phyloP scores from a whole-genome alignment of 139 green algal genomes.

The Tetradesmus lagerheimii region DNA sequence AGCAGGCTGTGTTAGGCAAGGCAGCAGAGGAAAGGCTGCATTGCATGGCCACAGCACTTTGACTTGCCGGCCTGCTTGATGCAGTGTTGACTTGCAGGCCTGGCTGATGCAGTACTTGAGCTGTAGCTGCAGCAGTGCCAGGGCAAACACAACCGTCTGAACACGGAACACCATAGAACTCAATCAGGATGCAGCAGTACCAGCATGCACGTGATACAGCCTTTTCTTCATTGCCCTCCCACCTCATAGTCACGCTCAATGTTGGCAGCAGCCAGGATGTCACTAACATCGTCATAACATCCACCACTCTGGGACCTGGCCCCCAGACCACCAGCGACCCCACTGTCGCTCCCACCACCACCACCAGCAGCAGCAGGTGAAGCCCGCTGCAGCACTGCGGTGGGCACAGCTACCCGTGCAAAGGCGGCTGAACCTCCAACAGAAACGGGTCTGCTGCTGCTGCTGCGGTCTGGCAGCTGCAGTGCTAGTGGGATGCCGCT shows the following conservation, averaged over 20 bases:
- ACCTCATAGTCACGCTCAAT: slow-evolving; percentile 1
- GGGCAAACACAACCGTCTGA: neutral
- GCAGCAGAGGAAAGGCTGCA: too few relatives aligned
- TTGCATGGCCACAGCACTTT: neutral
- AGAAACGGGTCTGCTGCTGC: neutral
- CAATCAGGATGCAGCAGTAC: neutral
- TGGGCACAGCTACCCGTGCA: neutral
- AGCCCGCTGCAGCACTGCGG: neutral
- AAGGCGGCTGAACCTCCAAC: neutral
- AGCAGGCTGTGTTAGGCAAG: too few relatives aligned
- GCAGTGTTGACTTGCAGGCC: neutral
- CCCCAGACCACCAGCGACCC: neutral
- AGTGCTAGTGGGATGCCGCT: neutral
- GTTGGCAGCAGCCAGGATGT: slow-evolving; percentile 21
- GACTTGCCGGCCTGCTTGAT: neutral
- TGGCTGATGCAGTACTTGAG: neutral
- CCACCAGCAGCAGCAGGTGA: neutral
- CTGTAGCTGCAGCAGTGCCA: neutral
- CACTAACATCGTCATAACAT: neutral
- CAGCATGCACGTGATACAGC: neutral
- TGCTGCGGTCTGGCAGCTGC: neutral
- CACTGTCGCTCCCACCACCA: neutral
- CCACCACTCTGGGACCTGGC: neutral
- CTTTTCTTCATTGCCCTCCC: neutral
- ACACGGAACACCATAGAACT: too few relatives aligned